Evolutionary conservation across 1,284 basidiomycete species (phyloP).

Genomic region (Malassezia restricta): DNA sequence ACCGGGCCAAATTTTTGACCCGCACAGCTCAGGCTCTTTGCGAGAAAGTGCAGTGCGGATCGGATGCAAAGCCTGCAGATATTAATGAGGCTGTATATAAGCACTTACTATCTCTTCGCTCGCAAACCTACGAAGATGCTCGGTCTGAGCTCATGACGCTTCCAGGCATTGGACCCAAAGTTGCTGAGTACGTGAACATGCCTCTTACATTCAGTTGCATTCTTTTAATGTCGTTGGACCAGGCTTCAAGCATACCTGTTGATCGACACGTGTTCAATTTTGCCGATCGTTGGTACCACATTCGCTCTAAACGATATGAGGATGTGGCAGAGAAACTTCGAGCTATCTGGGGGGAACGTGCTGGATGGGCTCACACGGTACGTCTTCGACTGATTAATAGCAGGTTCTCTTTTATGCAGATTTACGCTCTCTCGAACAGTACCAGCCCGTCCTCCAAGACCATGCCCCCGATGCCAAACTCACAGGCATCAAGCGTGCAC

Average conservation of each 20-base stretch:
- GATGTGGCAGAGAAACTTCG: slow-evolving; percentile 35
- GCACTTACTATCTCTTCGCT: slow-evolving; percentile 57
- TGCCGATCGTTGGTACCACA: slow-evolving; percentile 38
- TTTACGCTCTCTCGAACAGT: slow-evolving; percentile 27
- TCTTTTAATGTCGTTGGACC: slow-evolving; percentile 84
- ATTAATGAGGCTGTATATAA: slow-evolving; percentile 47
- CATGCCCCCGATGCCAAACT: background rate
- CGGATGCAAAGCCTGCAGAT: background rate
- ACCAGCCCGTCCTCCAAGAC: slow-evolving; percentile 6
- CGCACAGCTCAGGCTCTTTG: slow-evolving; percentile 65
- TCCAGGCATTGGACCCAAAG: slow-evolving; percentile 79
- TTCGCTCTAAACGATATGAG: slow-evolving; percentile 37
- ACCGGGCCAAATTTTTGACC: slow-evolving; percentile 80
- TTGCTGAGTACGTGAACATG: slow-evolving; percentile 26
- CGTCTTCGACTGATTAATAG: background rate
- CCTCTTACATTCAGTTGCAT: slow-evolving; percentile 64
- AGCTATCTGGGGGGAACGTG: slow-evolving; percentile 39
- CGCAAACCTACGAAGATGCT: slow-evolving; percentile 53
- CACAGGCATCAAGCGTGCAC: background rate
- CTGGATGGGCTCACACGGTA: slow-evolving; percentile 43
- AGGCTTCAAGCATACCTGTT: slow-evolving; percentile 48
- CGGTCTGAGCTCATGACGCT: slow-evolving; percentile 64
- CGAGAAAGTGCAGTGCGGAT: slow-evolving; percentile 37
- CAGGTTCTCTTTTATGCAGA: slow-evolving; percentile 39
- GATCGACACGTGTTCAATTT: slow-evolving; percentile 45